phyloP scores from a whole-genome alignment of 179 eudicot genomes.

The Spinacia oleracea region DNA sequence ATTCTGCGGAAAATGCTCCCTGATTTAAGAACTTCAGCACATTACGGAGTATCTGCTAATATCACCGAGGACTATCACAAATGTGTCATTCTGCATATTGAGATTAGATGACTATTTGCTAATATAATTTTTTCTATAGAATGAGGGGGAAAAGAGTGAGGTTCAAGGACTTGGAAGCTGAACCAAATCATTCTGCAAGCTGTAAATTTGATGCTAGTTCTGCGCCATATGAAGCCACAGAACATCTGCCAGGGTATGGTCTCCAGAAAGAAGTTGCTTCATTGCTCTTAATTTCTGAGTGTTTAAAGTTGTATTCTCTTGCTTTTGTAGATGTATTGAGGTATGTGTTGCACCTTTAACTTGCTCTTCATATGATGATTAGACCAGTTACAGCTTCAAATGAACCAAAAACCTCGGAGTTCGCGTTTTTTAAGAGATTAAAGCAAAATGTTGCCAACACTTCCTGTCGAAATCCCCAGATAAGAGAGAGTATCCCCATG shows the following conservation, averaged over 20 bases:
- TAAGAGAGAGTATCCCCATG: conserved; percentile 25
- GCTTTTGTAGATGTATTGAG: not conserved
- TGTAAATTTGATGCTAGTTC: conserved; percentile 21
- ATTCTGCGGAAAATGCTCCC: not conserved
- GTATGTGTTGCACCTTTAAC: not conserved
- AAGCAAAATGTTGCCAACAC: conserved; percentile 44
- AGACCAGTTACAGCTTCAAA: conserved; percentile 24
- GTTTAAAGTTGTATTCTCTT: not conserved
- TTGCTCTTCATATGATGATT: conserved; percentile 22
- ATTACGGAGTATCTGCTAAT: not conserved
- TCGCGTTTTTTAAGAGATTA: conserved; percentile 65
- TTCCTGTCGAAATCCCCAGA: conserved; percentile 18
- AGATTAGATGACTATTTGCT: conserved; percentile 2
- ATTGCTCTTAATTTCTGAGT: not conserved
- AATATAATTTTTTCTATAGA: conserved; percentile 25
- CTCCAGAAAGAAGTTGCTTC: not conserved
- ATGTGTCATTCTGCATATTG: not conserved
- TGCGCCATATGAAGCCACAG: conserved; percentile 17
- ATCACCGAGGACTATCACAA: not conserved
- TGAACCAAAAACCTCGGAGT: conserved; percentile 79
- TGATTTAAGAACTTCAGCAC: not conserved
- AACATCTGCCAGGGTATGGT: conserved; percentile 34
- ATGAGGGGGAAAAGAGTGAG: conserved; percentile 42
- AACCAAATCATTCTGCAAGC: conserved; percentile 19
- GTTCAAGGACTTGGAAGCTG: conserved; percentile 35